phyloP scores from a whole-genome alignment of 257 asterid genomes.

The Cynanchum wilfordii region DNA sequence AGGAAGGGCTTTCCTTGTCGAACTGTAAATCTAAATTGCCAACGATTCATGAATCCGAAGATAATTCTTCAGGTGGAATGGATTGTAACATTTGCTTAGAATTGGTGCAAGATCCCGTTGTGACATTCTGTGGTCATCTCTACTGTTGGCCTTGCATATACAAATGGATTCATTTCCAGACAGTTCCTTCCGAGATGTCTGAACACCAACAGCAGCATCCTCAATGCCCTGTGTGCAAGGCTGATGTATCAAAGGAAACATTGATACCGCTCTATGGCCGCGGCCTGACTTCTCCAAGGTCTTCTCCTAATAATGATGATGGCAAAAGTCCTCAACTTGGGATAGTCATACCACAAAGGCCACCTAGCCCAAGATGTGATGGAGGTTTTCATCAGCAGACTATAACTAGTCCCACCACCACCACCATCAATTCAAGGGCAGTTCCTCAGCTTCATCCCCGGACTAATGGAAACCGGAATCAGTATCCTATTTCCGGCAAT shows the following conservation, averaged over 20 bases:
- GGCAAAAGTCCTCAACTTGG: conserved; percentile 27
- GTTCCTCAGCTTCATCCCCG: conserved; percentile 31
- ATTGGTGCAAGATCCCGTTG: conserved; percentile 63
- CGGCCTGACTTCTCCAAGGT: conserved; percentile 30
- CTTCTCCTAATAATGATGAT: conserved; percentile 12
- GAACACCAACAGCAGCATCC: conserved; percentile 35
- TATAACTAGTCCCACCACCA: conserved; percentile 13
- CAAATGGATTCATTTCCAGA: conserved; percentile 53
- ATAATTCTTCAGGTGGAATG: conserved; percentile 38
- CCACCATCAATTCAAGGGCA: conserved; percentile 14
- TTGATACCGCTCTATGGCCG: conserved; percentile 72
- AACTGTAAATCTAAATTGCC: conserved; percentile 30
- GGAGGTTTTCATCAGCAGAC: background rate
- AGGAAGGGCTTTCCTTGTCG: conserved; percentile 21
- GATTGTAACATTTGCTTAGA: conserved; percentile 82
- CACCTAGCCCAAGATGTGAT: conserved; percentile 39
- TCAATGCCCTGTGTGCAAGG: conserved; percentile 76
- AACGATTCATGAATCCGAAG: conserved; percentile 27
- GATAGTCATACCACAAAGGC: conserved; percentile 50
- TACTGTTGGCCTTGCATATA: conserved; percentile 89
- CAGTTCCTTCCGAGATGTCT: conserved; percentile 20
- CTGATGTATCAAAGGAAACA: conserved; percentile 45
- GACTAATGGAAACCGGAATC: conserved; percentile 21
- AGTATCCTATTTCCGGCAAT: conserved; percentile 1
- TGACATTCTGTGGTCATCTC: conserved; percentile 85